Evolutionary conservation across 768 basidiomycete species (phyloP), one percentile per base, ranked within the genome.

Genomic region (Phaeolepiota aurea): DNA sequence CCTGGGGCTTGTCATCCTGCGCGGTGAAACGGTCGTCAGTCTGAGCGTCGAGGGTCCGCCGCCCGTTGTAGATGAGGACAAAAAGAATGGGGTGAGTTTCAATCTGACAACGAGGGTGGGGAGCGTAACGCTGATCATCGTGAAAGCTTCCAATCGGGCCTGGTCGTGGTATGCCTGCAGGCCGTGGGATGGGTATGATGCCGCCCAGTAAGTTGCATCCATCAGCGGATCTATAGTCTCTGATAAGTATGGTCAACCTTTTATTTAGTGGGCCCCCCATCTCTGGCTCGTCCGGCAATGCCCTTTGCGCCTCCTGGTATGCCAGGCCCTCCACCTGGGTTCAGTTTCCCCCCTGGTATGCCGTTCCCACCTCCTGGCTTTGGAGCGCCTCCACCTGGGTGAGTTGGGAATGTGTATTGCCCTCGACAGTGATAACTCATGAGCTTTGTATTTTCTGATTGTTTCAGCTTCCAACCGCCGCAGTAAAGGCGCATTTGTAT

Each of bases 121-220:
- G 33, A 35, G 7, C 15, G 12, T n/a, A 35, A 5, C 18, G 16
- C 14, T 32, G 12, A 13, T 7, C n/a, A 16, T 46, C 42, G 23
- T 30, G 51, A 23, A 51, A 92, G 88, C 73, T 91, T 47, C 79
- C 87, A 49, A 72, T 74, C 46, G 94, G 94, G 39, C 90, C 94
- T 56, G 94, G 94, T 47, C 80, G 89, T 46, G 94, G 93, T 51
- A 83, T 91, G 72, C 90, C 93, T 58, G 94, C 93, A 31, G 93
- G 94, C 50, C 82, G 94, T 52, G 94, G 94, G 43, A 94, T 97
- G 79, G 89, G 90, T 41, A 91, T 89, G 86, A 79, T 88, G 77
- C 87, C 86, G 41, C 82, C 86, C 1, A 76, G 86, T 87, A 58
- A 42, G 83, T 71, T 5, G 14, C 1, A 25, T 25, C 16, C 28